Conservation (phyloP, 2,329 filamentous ascomycete genomes). For the Diaporthe sp. region DNA sequence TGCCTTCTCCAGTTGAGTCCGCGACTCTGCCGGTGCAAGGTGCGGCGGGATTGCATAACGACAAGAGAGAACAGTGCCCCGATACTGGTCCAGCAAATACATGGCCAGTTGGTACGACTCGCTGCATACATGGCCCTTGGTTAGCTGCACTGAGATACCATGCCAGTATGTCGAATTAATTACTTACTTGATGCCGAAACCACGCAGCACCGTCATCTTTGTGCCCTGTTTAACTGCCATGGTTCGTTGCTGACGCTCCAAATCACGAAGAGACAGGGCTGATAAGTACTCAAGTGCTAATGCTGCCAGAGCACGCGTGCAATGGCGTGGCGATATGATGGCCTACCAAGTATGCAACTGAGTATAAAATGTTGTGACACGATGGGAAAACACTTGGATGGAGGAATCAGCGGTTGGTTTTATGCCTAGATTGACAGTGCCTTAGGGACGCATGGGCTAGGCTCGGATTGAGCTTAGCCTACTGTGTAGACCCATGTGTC, state of each 20-base stretch:
- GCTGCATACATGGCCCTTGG: background rate
- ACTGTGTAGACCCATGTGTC: background rate
- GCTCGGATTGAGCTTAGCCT: background rate
- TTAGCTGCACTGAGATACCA: slow-evolving; percentile 24
- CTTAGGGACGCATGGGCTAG: background rate
- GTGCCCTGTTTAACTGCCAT: slow-evolving; percentile 31
- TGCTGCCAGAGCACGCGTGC: background rate
- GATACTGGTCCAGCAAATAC: slow-evolving; percentile 38
- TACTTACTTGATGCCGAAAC: slow-evolving; percentile 38
- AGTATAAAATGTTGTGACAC: background rate
- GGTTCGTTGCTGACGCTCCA: background rate
- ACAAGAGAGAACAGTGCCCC: slow-evolving; percentile 36
- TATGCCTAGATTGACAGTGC: background rate
- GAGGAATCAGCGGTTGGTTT: background rate
- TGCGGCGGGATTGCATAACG: slow-evolving; percentile 35
- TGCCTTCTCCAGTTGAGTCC: slow-evolving; percentile 28
- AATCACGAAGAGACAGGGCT: background rate
- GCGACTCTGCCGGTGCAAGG: slow-evolving; percentile 32
- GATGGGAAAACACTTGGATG: no score
- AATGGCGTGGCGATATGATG: background rate
- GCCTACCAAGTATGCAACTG: background rate
- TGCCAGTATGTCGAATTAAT: slow-evolving; percentile 24
- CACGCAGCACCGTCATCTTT: slow-evolving; percentile 34
- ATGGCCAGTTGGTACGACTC: slow-evolving; percentile 34
- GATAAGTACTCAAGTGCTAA: background rate